Evolutionary conservation across 2,329 filamentous ascomycete genomes (phyloP).

Genomic region (Penicillium sp.): DNA sequence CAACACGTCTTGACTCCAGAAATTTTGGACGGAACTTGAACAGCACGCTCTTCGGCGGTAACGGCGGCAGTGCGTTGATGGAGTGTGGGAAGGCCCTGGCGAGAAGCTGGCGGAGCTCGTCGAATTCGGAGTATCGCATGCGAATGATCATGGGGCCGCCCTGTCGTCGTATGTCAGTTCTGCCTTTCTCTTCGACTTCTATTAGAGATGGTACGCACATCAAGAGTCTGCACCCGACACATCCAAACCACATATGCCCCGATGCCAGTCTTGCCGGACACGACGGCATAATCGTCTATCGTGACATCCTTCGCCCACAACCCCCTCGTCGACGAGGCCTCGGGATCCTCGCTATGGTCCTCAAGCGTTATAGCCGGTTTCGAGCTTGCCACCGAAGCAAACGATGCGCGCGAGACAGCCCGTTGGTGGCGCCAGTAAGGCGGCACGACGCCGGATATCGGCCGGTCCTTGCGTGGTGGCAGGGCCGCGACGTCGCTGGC

Average conservation of each 20-base stretch:
- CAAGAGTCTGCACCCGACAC: conserved; percentile 79
- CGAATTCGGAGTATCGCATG: conserved; percentile 87
- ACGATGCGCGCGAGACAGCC: conserved; percentile 38
- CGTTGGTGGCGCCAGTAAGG: conserved; percentile 46
- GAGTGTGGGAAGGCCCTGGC: conserved; percentile 79
- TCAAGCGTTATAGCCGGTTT: conserved; percentile 54
- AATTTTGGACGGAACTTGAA: conserved; percentile 77
- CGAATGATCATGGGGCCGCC: conserved; percentile 56
- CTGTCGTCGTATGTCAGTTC: conserved; percentile 30
- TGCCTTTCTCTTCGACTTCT: neutral
- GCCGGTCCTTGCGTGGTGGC: conserved; percentile 17
- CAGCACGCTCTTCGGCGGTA: conserved; percentile 88
- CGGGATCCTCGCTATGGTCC: conserved; percentile 59
- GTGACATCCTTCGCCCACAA: conserved; percentile 61
- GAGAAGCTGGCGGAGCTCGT: conserved; percentile 70
- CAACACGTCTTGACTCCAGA: conserved; percentile 75
- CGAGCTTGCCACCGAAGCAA: conserved; percentile 26
- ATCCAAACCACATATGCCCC: conserved; percentile 98
- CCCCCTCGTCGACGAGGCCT: conserved; percentile 53
- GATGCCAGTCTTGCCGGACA: conserved; percentile 56
- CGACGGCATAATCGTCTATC: conserved; percentile 60
- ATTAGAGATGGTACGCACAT: conserved; percentile 52
- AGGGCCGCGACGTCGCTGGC: neutral
- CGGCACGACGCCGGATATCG: conserved; percentile 34
- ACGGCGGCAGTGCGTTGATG: conserved; percentile 75